phyloP scores from a whole-genome alignment of 2,329 filamentous ascomycete species.

The Botrytis medusae region DNA sequence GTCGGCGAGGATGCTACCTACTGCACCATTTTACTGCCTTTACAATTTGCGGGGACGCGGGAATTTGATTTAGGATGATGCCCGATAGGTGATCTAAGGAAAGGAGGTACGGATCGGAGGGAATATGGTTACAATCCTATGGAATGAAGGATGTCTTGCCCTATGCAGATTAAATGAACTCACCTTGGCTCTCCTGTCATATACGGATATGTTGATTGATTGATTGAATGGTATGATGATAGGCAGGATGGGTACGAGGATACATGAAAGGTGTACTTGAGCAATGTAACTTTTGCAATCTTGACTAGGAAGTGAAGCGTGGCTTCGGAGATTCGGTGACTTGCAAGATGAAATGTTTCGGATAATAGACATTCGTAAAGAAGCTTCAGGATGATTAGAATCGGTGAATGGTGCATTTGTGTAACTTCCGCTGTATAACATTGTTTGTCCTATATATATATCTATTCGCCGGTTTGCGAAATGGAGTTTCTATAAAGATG shows the following conservation, averaged over 20 bases:
- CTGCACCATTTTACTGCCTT: constrained; percentile 3
- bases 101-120: constrained; percentile 11
- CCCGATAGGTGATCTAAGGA: constrained; percentile 3
- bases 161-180: constrained; percentile 20
- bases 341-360: constrained; percentile 9
- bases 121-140: constrained; percentile 11
- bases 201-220: background rate
- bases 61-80: constrained; percentile 6
- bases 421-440: background rate
- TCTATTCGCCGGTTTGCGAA: background rate
- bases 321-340: constrained; percentile 22
- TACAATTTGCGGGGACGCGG: background rate
- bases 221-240: background rate
- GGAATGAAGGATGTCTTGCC: constrained; percentile 14
- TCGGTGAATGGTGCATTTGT: constrained; percentile 1
- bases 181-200: constrained; percentile 4
- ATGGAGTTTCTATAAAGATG: background rate
- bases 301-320: constrained; percentile 9
- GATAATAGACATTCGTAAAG: background rate
- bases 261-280: constrained; percentile 4
- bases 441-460: background rate
- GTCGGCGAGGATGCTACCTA: constrained; percentile 22
- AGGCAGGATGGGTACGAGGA: background rate
- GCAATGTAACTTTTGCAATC: constrained; percentile 10
- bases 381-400: constrained; percentile 17